Evolutionary conservation across 768 basidiomycete species (phyloP), one percentile per base, ranked within the genome.

Genomic region (Calocera viscosa): DNA sequence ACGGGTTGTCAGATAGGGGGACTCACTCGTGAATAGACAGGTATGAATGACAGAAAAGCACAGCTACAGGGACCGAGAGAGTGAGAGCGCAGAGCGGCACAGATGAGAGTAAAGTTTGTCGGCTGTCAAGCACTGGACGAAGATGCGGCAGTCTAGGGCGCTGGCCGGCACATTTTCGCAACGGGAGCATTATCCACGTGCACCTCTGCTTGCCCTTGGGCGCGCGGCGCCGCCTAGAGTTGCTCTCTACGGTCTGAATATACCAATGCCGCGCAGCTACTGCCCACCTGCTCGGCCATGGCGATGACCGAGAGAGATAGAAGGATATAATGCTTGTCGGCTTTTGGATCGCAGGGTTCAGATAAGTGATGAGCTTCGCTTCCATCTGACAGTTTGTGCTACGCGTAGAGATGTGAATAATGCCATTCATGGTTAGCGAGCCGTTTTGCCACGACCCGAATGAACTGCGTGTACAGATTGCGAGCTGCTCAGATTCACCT

Each of bases 301-400:
- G 14, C 11, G 26, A 60, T 19, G 53, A 60, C 53, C 53, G 26
- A 60, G 53, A 60, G 53, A 5, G 30, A 60, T 32, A 22, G 22
- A 32, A 26, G 53, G 53, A 28, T 60, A 60, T 60, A 60, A 60
- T 60, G 26, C 53, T 60, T 60, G 53, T 30, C 30, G 43, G 19
- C 19, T 14, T 28, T 30, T 28, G 24, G 14, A 19, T 32, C 3
- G 11, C 10, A 22, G 5, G 26, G 30, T 14, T 38, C 35, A 38
- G 35, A 38, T 38, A 14, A 38, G 7, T 14, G 5, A 49, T 10
- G 53, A 32, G 53, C 26, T 60, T 60, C 53, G 53, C 53, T 60
- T 32, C 19, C 10, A 11, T 32, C 53, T 7, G 26, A 60, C 53
- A 60, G 30, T n/a, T n/a, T n/a, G n/a, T n/a, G n/a, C n/a, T n/a